Evolutionary conservation across 177 flowering plant genomes (phyloP).

Genomic region (Tripterygium wilfordii): DNA sequence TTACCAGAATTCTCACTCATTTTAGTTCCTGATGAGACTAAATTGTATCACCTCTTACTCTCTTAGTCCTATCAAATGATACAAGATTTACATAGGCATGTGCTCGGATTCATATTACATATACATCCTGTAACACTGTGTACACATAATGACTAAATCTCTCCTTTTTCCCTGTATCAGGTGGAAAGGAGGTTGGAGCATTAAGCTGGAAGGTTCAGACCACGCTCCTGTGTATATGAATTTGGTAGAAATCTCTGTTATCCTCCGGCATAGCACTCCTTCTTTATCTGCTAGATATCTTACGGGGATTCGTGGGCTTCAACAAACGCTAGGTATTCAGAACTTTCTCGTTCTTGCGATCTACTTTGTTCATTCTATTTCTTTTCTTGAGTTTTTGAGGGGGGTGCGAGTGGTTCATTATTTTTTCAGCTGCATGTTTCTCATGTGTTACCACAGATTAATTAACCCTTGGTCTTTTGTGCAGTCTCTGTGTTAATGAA

Average conservation of each 20-base stretch:
- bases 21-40: no score
- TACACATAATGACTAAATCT: constrained; percentile 3
- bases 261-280: constrained; percentile 68
- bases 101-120: no score
- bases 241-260: constrained; percentile 52
- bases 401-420: neutral
- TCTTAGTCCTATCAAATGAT: no score
- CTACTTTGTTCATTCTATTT: no score
- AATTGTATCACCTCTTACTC: no score
- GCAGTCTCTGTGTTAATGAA: constrained; percentile 70
- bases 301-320: constrained; percentile 75
- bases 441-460: neutral
- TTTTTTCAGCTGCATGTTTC: neutral
- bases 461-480: constrained; percentile 11
- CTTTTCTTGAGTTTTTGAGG: neutral
- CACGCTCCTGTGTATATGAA: constrained; percentile 80
- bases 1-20: no score
- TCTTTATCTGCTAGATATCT: constrained; percentile 77
- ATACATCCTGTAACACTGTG: neutral
- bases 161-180: constrained; percentile 23
- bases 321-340: constrained; percentile 81
- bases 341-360: neutral
- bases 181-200: constrained; percentile 72
- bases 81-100: no score
- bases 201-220: constrained; percentile 88